Evolutionary conservation across 2,329 filamentous ascomycete genomes (phyloP).

Genomic region (Phaeosphaeria sp.): DNA sequence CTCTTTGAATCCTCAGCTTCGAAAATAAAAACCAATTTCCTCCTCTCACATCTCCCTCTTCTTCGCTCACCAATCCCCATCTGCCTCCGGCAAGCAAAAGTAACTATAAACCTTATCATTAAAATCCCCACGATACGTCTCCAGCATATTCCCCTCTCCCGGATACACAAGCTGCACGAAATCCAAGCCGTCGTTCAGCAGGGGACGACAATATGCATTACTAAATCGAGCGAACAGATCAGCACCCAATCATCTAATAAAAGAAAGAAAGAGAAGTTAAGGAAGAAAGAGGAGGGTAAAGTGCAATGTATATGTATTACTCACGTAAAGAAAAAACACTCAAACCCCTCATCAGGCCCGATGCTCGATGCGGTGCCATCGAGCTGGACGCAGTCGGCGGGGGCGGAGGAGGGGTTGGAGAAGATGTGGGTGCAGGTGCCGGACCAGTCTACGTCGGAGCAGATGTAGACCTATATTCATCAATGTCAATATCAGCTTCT

Average conservation of each 20-base stretch:
- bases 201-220: conserved; percentile 20
- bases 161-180: conserved; percentile 18
- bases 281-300: too few species aligned
- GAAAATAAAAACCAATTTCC: not conserved
- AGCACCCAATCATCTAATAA: not conserved
- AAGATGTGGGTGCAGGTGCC: conserved; percentile 23
- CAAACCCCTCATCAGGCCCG: conserved; percentile 29
- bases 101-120: conserved; percentile 27
- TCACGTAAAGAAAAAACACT: conserved; percentile 39
- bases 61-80: not conserved
- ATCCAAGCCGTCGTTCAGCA: conserved; percentile 13
- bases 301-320: too few species aligned
- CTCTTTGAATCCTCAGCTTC: too few species aligned
- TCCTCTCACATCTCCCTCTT: not conserved
- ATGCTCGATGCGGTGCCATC: conserved; percentile 24
- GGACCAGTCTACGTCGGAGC: conserved; percentile 29
- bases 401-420: conserved; percentile 18
- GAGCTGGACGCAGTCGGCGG: conserved; percentile 22
- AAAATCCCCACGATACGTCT: conserved; percentile 21
- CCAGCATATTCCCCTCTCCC: conserved; percentile 20
- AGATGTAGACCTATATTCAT: conserved; percentile 31
- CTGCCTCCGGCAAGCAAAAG: conserved; percentile 12
- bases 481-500: too few species aligned
- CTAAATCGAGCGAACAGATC: conserved; percentile 4
- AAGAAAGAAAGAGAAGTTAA: too few species aligned